Conservation (phyloP, 2,329 filamentous ascomycete genomes). For the Atkinsonella hypoxylon region DNA sequence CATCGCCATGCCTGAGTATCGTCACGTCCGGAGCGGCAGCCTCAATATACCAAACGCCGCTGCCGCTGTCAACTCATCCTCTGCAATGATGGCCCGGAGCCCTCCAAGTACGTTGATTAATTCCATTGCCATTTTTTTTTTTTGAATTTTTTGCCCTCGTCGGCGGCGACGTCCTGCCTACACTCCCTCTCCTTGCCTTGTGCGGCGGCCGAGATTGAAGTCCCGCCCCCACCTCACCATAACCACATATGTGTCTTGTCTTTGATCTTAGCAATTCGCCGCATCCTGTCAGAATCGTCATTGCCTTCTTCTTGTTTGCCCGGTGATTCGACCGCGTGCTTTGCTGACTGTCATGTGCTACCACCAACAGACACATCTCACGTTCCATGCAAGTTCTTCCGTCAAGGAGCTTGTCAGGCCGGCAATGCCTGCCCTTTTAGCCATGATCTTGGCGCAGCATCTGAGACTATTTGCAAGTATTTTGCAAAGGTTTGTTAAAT, state of each 20-base stretch:
- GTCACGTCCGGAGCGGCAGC: constrained; percentile 46
- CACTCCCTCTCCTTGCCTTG: not conserved
- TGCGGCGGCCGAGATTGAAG: not conserved
- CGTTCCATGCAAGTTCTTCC: constrained; percentile 99
- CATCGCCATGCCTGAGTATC: constrained; percentile 35
- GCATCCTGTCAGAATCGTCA: not conserved
- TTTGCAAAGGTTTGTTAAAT: constrained; percentile 71
- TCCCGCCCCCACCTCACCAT: constrained; percentile 6
- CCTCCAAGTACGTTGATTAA: constrained; percentile 37
- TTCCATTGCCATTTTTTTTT: not conserved
- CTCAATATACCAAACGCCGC: constrained; percentile 34
- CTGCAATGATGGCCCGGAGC: constrained; percentile 36
- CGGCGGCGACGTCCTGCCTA: not conserved
- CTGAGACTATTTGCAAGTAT: constrained; percentile 94
- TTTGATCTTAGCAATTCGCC: too few species aligned
- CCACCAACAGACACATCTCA: constrained; percentile 68
- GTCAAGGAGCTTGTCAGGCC: constrained; percentile 90
- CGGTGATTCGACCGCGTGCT: not conserved
- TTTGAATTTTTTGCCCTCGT: not conserved
- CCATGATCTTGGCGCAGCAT: constrained; percentile 75
- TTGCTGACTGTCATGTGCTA: not conserved
- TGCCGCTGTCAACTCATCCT: constrained; percentile 12
- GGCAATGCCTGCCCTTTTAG: constrained; percentile 93
- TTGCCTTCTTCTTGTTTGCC: not conserved
- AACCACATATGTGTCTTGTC: not conserved